A percentile compares a stretch with the other conserved stretches of the same genome.
phyloP scores from a whole-genome alignment of 1,284 basidiomycete genomes.

The Pseudozyma pruni region DNA sequence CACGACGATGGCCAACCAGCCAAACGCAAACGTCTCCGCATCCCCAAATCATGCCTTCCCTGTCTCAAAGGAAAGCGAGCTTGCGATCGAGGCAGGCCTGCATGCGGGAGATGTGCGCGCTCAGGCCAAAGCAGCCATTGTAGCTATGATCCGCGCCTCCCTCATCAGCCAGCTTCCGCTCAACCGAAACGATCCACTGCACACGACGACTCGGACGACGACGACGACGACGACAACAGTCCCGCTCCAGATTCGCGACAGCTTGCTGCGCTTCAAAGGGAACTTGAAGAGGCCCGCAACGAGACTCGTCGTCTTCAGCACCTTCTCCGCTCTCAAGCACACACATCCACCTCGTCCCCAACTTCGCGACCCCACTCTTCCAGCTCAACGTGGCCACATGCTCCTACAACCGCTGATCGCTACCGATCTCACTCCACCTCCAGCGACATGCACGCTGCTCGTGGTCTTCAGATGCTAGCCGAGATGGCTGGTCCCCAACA shows the following conservation, averaged over 20 bases:
- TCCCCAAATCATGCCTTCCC: conserved; percentile 48
- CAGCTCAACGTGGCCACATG: background rate
- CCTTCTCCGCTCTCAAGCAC: conserved; percentile 13
- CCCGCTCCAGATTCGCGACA: conserved; percentile 6
- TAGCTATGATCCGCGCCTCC: conserved; percentile 37
- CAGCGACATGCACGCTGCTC: conserved; percentile 33
- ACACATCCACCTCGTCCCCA: conserved; percentile 1
- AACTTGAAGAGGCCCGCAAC: conserved; percentile 21
- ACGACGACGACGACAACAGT: conserved; percentile 24
- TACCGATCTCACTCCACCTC: conserved; percentile 11
- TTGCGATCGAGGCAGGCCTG: conserved; percentile 43
- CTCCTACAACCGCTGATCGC: conserved; percentile 2
- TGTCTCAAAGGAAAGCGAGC: conserved; percentile 46
- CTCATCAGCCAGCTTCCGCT: conserved; percentile 15
- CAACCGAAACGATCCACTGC: background rate
- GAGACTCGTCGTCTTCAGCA: conserved; percentile 28
- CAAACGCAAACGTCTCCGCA: conserved; percentile 46
- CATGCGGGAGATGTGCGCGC: conserved; percentile 34
- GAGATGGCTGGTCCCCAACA: conserved; percentile 42
- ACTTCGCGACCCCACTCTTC: background rate
- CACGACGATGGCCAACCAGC: conserved; percentile 40
- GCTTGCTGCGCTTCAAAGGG: conserved; percentile 9
- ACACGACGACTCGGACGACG: conserved; percentile 22
- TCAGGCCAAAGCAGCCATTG: conserved; percentile 29
- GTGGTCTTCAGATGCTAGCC: conserved; percentile 45